Evolutionary conservation across 192 early-diverging fungal species (phyloP).

Genomic region (Jimgerdemannia flammicorona): DNA sequence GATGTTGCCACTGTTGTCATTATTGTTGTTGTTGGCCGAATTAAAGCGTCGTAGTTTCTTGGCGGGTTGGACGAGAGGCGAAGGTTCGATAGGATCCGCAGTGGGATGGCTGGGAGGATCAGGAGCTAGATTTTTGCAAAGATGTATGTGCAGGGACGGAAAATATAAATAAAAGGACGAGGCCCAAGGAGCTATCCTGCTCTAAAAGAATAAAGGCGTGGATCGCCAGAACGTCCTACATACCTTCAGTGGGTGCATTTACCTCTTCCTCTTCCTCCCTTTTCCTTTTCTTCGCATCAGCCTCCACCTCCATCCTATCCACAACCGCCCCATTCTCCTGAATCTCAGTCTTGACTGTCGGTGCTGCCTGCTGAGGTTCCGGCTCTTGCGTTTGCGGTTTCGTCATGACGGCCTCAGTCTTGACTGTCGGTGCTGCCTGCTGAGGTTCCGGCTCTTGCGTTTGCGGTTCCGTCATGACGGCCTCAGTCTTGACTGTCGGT

Average conservation of each 20-base stretch:
- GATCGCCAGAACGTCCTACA: neutral
- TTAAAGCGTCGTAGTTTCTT: neutral
- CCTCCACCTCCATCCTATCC: neutral
- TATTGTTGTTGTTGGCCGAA: neutral
- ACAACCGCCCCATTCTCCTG: neutral
- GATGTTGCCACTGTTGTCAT: neutral
- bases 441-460: neutral
- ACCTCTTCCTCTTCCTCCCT: neutral
- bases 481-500: neutral
- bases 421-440: neutral
- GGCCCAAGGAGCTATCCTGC: neutral
- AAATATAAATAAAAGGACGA: neutral
- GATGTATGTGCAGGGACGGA: no score
- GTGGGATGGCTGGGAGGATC: neutral
- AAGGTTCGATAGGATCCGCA: neutral
- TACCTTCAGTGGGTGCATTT: neutral
- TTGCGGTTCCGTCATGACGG: no score
- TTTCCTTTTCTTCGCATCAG: neutral
- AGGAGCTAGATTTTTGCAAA: neutral
- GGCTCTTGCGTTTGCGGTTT: neutral
- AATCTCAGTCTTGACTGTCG: neutral
- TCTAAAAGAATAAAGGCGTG: neutral
- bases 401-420: neutral
- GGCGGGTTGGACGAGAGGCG: neutral
- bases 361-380: neutral